Conservation (phyloP, 2,329 filamentous ascomycete genomes). For the Cladosporium halotolerans region DNA sequence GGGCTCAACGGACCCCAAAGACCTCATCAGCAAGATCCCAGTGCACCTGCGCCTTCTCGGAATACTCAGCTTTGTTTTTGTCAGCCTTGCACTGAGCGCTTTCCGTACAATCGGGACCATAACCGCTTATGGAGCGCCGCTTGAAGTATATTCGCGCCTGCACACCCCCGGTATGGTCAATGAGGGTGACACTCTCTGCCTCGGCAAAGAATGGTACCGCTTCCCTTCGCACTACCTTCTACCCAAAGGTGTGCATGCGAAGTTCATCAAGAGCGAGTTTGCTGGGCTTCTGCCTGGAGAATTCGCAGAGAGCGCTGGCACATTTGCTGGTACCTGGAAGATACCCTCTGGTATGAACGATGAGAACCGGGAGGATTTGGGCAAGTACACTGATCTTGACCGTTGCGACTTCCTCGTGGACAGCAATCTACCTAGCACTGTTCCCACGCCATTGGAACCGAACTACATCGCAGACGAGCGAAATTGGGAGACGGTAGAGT, state of each 20-base stretch:
- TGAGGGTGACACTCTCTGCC: slow-evolving; percentile 67
- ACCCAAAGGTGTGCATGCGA: slow-evolving; percentile 73
- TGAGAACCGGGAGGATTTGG: slow-evolving; percentile 74
- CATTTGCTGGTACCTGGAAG: slow-evolving; percentile 79
- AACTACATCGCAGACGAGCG: slow-evolving; percentile 67
- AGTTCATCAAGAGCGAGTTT: slow-evolving; percentile 89
- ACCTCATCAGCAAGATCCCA: slow-evolving; percentile 64
- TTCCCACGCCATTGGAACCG: slow-evolving; percentile 64
- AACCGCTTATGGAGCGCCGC: slow-evolving; percentile 75
- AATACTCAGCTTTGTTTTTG: slow-evolving; percentile 50
- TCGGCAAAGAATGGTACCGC: slow-evolving; percentile 97
- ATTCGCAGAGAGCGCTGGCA: slow-evolving; percentile 69
- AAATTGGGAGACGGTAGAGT: slow-evolving; percentile 73
- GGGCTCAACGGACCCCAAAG: slow-evolving; percentile 61
- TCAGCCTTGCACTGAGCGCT: slow-evolving; percentile 53
- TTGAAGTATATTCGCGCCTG: slow-evolving; percentile 64
- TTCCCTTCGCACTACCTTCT: slow-evolving; percentile 92
- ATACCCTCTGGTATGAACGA: slow-evolving; percentile 85
- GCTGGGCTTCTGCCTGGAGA: slow-evolving; percentile 82
- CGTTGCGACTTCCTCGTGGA: slow-evolving; percentile 82
- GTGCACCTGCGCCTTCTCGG: slow-evolving; percentile 63
- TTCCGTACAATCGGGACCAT: slow-evolving; percentile 71
- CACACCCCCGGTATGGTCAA: slow-evolving; percentile 50
- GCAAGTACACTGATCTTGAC: slow-evolving; percentile 75
- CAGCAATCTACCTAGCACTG: slow-evolving; percentile 63